Conservation (phyloP, 1,139 yeast species). For the Entelexis sorbosivorans region DNA sequence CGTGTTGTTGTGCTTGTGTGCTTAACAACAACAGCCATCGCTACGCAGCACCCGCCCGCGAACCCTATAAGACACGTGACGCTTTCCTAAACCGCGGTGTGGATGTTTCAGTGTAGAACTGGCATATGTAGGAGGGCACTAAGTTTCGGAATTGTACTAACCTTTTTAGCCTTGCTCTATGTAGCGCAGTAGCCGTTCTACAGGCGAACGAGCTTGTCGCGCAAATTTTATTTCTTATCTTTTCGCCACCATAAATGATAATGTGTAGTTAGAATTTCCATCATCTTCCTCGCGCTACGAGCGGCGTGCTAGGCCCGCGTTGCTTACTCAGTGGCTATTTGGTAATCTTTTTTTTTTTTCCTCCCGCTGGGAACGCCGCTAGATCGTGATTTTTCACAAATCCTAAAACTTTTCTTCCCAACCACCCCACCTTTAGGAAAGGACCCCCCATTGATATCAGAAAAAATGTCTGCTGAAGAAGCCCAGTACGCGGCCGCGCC, state of each 20-base stretch:
- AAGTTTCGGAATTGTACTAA: too few relatives aligned
- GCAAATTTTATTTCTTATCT: too few relatives aligned
- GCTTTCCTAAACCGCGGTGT: too few relatives aligned
- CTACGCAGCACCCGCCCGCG: neutral
- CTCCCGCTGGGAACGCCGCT: neutral
- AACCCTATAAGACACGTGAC: neutral
- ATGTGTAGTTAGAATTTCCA: too few relatives aligned
- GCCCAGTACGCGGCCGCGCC: constrained; percentile 10
- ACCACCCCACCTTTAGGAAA: neutral
- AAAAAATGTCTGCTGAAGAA: constrained; percentile 18
- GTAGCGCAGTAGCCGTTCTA: too few relatives aligned
- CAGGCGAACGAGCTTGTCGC: too few relatives aligned
- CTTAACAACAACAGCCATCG: neutral
- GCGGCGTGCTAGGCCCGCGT: too few relatives aligned
- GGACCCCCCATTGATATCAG: neutral
- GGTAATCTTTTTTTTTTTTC: constrained; percentile 5
- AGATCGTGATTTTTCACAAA: constrained; percentile 6
- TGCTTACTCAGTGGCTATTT: constrained; percentile 3
- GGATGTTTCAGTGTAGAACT: too few relatives aligned
- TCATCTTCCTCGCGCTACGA: too few relatives aligned
- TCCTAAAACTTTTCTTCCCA: neutral
- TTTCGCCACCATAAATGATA: too few relatives aligned
- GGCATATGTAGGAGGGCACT: too few relatives aligned
- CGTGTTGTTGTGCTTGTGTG: neutral
- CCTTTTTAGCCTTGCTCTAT: too few relatives aligned